Conservation (phyloP, 805 yeast species). For the Kodamaea kaohsiungensis region DNA sequence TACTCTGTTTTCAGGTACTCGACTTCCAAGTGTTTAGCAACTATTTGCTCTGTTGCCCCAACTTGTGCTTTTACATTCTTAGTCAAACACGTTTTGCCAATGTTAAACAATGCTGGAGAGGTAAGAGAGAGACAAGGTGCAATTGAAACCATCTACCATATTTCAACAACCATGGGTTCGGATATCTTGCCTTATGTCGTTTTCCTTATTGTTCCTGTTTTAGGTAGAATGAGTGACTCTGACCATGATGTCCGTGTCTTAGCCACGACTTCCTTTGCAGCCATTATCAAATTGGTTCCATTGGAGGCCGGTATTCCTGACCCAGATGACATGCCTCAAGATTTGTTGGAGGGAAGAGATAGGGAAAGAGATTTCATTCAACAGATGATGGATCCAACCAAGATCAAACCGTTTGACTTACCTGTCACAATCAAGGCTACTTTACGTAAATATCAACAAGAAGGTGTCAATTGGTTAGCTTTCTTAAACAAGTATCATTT, state of each 20-base stretch:
- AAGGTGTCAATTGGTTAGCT: constrained; percentile 98
- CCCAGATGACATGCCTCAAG: constrained; percentile 86
- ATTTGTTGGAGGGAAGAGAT: constrained; percentile 84
- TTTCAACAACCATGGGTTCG: constrained; percentile 82
- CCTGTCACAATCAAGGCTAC: constrained; percentile 94
- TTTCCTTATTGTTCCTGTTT: constrained; percentile 90
- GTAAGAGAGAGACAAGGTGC: constrained; percentile 86
- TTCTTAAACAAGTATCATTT: constrained; percentile 91
- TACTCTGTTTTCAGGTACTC: constrained; percentile 86
- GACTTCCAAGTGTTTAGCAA: constrained; percentile 85
- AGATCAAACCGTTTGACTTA: constrained; percentile 80
- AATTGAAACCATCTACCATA: constrained; percentile 85
- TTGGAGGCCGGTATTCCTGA: constrained; percentile 97
- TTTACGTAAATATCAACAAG: constrained; percentile 92
- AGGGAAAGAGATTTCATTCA: constrained; percentile 90
- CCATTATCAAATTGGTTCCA: constrained; percentile 92
- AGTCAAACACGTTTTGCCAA: constrained; percentile 76
- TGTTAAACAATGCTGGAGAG: constrained; percentile 74
- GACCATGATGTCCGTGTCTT: constrained; percentile 83
- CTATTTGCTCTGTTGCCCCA: constrained; percentile 69
- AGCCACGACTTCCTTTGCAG: constrained; percentile 96
- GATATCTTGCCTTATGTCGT: constrained; percentile 92
- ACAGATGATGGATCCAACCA: constrained; percentile 97
- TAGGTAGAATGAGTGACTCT: constrained; percentile 97
- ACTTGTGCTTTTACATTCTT: constrained; percentile 72